Evolutionary conservation across 2,329 filamentous ascomycete species (phyloP), one percentile per base, ranked within the genome.

Genomic region (Pestalotiopsis sp.): DNA sequence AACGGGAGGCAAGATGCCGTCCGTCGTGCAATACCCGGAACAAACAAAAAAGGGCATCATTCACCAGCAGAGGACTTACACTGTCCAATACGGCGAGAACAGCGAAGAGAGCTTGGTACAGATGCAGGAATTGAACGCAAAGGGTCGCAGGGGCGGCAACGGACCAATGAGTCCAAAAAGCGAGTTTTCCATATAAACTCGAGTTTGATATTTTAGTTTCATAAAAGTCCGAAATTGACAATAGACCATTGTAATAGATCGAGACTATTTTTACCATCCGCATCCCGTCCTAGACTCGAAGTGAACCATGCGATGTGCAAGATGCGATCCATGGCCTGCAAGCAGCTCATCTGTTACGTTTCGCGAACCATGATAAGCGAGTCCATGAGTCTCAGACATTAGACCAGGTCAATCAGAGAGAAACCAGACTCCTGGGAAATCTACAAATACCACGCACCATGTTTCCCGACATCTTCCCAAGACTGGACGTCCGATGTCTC

Each of bases 101-200:
- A 45, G 57, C 31, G 64, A 66, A 27, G 23, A 56, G 41, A 56
- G 64, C 27, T 38, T 66, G 25, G 41, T 66, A 4, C 45, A 56
- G 20, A 66, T 66, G 64, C 45, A 66, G 14, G 64, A 66, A 27
- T 38, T 66, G 41, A 25, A 66, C n/a, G 57, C 20, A 7, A 39
- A 58, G 64, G 31, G 61, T 25, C n/a, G 14, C 3, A 64, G 25
- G 59, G 20, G 17, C 17, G 17, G 31, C 31, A 36, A 52, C 11
- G 45, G 45, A 20, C 45, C 45, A 11, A 52, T 20, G 4, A 52
- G 45, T n/a, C 45, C 45, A n/a, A 52, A 52, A 9, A 52, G 45
- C 45, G 45, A 52, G 17, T 52, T 52, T 9, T 52, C 45, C n/a
- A n/a, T 52, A 6, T 52, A 52, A 20, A 9, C 17, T 52, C 17